Evolutionary conservation across 768 basidiomycete genomes (phyloP).

Genomic region (Tricholoma furcatifolium): DNA sequence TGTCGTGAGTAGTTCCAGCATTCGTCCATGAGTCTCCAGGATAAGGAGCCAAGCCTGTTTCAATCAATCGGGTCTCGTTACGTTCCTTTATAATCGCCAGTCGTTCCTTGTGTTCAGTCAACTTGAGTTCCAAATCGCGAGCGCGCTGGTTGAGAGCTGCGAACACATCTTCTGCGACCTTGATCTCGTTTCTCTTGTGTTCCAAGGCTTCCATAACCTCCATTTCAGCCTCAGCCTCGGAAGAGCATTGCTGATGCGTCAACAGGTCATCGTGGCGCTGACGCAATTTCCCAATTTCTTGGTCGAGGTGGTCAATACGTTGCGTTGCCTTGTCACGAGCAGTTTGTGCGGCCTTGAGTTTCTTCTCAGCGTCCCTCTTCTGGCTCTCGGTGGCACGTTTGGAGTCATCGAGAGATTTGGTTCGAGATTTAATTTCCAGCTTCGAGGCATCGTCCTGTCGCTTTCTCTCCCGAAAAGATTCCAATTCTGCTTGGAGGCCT

Average conservation of each 20-base stretch:
- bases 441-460: conserved; percentile 81
- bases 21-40: conserved; percentile 18
- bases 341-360: conserved; percentile 66
- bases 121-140: conserved; percentile 70
- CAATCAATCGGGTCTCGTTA: conserved; percentile 48
- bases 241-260: conserved; percentile 41
- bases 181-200: conserved; percentile 57
- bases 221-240: conserved; percentile 53
- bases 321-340: conserved; percentile 61
- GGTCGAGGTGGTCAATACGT: conserved; percentile 57
- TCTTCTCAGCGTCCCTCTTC: conserved; percentile 87
- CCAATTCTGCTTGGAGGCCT: conserved; percentile 71
- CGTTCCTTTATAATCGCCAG: conserved; percentile 59
- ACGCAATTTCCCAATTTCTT: conserved; percentile 57
- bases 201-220: conserved; percentile 54
- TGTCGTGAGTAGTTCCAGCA: conserved; percentile 2
- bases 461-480: conserved; percentile 68
- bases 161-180: conserved; percentile 65
- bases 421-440: conserved; percentile 76
- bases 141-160: conserved; percentile 61
- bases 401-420: conserved; percentile 83
- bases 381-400: conserved; percentile 79
- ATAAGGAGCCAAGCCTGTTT: conserved; percentile 25
- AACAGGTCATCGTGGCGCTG: conserved; percentile 56
- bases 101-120: conserved; percentile 61